Base-by-base conservation (phyloP, 2,329 filamentous ascomycete genomes). In the Calonectria pseudoreteaudii region DNA sequence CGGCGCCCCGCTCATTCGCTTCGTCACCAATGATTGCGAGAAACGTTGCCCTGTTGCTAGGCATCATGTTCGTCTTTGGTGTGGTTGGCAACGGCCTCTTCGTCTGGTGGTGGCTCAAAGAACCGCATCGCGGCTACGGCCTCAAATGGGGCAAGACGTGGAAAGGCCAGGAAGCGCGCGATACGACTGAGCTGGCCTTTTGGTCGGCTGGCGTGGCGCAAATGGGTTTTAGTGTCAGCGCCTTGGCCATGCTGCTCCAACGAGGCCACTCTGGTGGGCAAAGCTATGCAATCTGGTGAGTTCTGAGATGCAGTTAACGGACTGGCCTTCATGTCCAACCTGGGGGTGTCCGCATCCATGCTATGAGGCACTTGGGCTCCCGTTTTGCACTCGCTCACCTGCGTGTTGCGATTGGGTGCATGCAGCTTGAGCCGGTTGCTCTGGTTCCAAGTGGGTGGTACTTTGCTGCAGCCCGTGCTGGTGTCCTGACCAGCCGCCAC, bases 111-210 rank as follows among this genome's bases (percentile, higher is more conserved):
- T 90, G 88, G 88, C 79, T 88, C 3, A 80, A 80, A 47, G 80
- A 82, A 76, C 86, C 86, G 26, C 85, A 86, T 20, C 80, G 83
- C 13, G 85, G 85, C 1, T 82, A 81, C 58, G 85, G 86, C 1
- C 82, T 87, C 74, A 87, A 88, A 77, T 82, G 86, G 68, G 87
- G 88, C 58, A 88, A 87, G 80, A 85, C 83, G 75, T 87, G 83
- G 79, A 82, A 85, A 78, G 85, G 82, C 30, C 80, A 74, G 56
- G 85, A 84, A 73, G 85, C 80, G 56, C 83, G 81, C 38, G 88
- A 90, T 79, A 87, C 85, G 36, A 88, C 88, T 3, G 88, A 90
- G 81, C 75, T 89, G 78, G 85, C 86, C 1, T 89, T 85, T 68
- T 89, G 87, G 86, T 87, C 86, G 10, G 87, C 87, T 1, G 85